Base-by-base conservation (phyloP, 2,329 filamentous ascomycete genomes). In the Xylariaceae sp. region DNA sequence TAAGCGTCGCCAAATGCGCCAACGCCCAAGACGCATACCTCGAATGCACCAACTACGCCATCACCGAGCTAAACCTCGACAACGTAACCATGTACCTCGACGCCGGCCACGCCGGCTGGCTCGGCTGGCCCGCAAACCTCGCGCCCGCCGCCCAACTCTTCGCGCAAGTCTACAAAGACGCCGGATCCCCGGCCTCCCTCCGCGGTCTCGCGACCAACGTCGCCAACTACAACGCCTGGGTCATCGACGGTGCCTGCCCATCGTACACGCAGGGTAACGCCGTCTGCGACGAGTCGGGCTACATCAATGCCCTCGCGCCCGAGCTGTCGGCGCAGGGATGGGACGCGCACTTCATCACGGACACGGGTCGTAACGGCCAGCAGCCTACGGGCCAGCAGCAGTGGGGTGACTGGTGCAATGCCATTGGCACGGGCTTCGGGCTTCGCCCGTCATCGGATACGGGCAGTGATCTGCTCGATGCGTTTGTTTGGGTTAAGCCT, bases 351-450 rank as follows among this genome's bases (percentile, higher is more conserved):
- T 72, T 72, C 65, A 70, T 72, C 61, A 71, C 69, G 8, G 70
- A 72, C 59, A 68, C 66, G 4, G 64, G 69, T 53, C 69, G 70
- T 45, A 70, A 61, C 56, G 70, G 68, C 51, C 77, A 77, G 62
- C 82, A 83, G 57, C 82, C 78, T 58, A 82, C 81, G 13, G 79
- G 80, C 52, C 82, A 84, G 69, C 50, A 55, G 15, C 69, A 75
- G 59, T 84, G 82, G 80, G 82, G 82, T 56, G 79, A 85, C 65
- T 86, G 83, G 83, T 86, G 83, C 74, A 86, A 86, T 63, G 76
- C 82, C 49, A 77, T 73, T 13, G 78, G 77, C 23, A 80, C 83
- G 37, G 83, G 83, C 15, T 86, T 85, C 61, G 84, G 83, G 62
- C 72, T 75, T 30, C 77, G 80, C 13, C 82, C 82, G 1, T 81